Evolutionary conservation across 192 early-diverging fungal genomes (phyloP).

Genomic region (Lunasporangiospora selenospora): DNA sequence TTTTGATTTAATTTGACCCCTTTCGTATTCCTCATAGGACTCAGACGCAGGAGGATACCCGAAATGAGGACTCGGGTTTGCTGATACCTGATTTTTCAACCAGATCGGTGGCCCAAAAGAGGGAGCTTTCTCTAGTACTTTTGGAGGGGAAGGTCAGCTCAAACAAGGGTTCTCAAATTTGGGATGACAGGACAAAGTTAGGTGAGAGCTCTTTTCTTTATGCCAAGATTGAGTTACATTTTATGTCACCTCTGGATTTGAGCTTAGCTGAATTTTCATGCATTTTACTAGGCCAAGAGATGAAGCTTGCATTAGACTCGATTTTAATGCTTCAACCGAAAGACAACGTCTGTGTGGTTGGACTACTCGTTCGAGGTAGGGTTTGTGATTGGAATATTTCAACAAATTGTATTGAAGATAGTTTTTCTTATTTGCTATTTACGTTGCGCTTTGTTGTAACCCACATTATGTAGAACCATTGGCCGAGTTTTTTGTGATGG

Average conservation of each 20-base stretch:
- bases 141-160: conserved; percentile 6
- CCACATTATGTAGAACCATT: background rate
- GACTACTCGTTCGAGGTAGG: no score
- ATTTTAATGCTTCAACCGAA: no score
- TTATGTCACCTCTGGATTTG: background rate
- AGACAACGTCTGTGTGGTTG: no score
- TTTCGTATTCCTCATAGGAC: conserved; percentile 9
- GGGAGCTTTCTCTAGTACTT: background rate
- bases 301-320: no score
- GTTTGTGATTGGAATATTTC: no score
- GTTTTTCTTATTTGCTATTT: no score
- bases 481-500: background rate
- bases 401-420: no score
- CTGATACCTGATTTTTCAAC: conserved; percentile 16
- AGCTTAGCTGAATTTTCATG: no score
- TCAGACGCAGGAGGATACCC: conserved; percentile 6
- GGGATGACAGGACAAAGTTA: conserved; percentile 16
- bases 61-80: background rate
- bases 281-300: no score
- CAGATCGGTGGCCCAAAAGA: background rate
- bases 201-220: background rate
- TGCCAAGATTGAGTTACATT: background rate
- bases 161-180: conserved; percentile 6
- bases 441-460: no score
- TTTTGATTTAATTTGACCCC: background rate